phyloP scores from a whole-genome alignment of 2,329 filamentous ascomycete genomes.

The Exophiala calicioides region DNA sequence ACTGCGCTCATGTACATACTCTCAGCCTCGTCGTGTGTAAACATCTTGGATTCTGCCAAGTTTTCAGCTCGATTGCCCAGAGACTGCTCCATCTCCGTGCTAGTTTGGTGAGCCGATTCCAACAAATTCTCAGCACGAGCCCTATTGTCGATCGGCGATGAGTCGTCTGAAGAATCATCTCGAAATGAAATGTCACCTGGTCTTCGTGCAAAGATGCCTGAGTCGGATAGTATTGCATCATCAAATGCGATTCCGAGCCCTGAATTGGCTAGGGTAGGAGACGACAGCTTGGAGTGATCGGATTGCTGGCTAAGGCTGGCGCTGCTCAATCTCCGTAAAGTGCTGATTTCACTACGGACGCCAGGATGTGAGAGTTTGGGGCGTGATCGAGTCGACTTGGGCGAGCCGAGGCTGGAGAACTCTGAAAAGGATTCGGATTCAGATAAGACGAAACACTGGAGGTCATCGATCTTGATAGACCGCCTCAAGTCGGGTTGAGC shows the following conservation, averaged over 20 bases:
- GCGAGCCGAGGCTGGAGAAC: slow-evolving; percentile 26
- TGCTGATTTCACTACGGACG: slow-evolving; percentile 12
- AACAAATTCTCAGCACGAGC: slow-evolving; percentile 13
- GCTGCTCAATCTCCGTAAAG: slow-evolving; percentile 14
- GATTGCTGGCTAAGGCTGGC: slow-evolving; percentile 21
- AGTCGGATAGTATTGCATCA: slow-evolving; percentile 18
- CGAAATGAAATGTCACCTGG: slow-evolving; percentile 3
- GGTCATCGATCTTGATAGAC: slow-evolving; percentile 21
- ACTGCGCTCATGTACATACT: slow-evolving; percentile 60
- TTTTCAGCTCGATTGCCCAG: slow-evolving; percentile 31
- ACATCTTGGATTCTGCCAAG: slow-evolving; percentile 49
- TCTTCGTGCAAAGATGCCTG: slow-evolving; percentile 11
- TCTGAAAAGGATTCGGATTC: slow-evolving; percentile 28
- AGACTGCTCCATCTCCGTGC: not conserved
- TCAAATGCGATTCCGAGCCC: slow-evolving; percentile 18
- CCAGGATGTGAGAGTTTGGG: slow-evolving; percentile 17
- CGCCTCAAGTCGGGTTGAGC: slow-evolving; percentile 12
- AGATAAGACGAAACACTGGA: slow-evolving; percentile 25
- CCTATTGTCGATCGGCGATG: slow-evolving; percentile 15
- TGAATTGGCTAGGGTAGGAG: slow-evolving; percentile 17
- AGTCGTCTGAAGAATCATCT: slow-evolving; percentile 8
- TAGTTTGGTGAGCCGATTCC: not conserved
- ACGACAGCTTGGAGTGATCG: slow-evolving; percentile 14
- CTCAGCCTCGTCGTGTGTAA: slow-evolving; percentile 52
- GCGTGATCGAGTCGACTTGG: slow-evolving; percentile 22